These are phyloP conservation scores for Erysimum cheiranthoides DNA, from an alignment of 345 rosid species.

Conservation along the genomic window DNA sequence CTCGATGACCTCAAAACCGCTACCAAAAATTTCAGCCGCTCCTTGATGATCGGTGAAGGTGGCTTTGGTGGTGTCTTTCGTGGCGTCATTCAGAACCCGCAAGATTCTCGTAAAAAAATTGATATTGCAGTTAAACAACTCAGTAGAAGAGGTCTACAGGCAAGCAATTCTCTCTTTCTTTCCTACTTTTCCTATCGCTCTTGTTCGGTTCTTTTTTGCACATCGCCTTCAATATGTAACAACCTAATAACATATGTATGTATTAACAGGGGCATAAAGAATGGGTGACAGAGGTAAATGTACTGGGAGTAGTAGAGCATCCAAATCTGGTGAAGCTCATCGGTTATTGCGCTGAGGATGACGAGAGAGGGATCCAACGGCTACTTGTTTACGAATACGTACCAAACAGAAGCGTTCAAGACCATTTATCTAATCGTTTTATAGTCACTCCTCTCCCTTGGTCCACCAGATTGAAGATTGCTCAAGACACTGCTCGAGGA, in stretches of 20 bases:
- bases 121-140: conserved; percentile 95
- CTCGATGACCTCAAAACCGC: conserved; percentile 78
- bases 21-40: conserved; percentile 88
- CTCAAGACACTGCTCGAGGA: conserved; percentile 88
- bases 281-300: conserved; percentile 97
- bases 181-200: not conserved
- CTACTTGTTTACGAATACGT: conserved; percentile 87
- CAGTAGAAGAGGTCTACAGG: conserved; percentile 94
- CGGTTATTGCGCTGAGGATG: conserved; percentile 97
- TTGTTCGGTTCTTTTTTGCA: not conserved
- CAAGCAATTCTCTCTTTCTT: conserved; percentile 17
- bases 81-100: conserved; percentile 65
- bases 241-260: not conserved
- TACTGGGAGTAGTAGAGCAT: conserved; percentile 93
- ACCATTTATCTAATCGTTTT: conserved; percentile 74
- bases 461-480: conserved; percentile 77
- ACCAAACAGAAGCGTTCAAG: conserved; percentile 90
- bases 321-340: conserved; percentile 86
- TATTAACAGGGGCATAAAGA: conserved; percentile 85
- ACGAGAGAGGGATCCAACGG: conserved; percentile 94
- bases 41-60: conserved; percentile 95
- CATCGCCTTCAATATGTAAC: not conserved
- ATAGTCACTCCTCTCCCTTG: conserved; percentile 78
- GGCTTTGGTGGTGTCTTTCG: conserved; percentile 91
- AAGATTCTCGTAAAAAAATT: conserved; percentile 68